Evolutionary conservation across 495 filamentous ascomycete genomes (phyloP), one percentile per base, ranked within the genome.

Genomic region (Talaromyces wortmannii): DNA sequence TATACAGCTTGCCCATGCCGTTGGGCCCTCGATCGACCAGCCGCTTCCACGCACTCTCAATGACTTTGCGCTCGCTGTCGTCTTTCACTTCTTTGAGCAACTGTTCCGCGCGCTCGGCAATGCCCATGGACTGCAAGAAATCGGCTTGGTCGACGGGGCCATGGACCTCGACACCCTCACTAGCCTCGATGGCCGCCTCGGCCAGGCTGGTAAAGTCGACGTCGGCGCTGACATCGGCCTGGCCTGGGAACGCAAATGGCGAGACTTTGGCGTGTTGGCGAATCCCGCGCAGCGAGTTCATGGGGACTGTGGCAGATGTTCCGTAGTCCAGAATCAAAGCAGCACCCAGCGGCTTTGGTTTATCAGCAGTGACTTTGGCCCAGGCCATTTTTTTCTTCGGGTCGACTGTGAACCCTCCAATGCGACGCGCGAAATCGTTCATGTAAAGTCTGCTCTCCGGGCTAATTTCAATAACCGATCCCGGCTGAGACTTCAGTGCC

Each of bases 261-360:
- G 84, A 87, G 32, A 94, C 86, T 12, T 71, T 80, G 11, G 72
- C 64, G 68, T 98, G 94, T 8, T 70, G 64, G 40, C 83, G 76
- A 67, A 98, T 96, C 11, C 94, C 94, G 30, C 94, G 88, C 10
- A 98, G 77, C 0, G 89, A 91, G 75, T 92, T 92, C 31, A 84
- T 75, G 0, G 94, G 94, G 48, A 97, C 85, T 0, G 87, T 87
- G 49, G 79, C 74, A 17, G 80, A 55, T 2, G 92, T 89, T 2
- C 94, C 94, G 73, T 97, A 98, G 72, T 98, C 94, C 55, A 98
- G 81, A 59, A 98, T 90, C 13, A 98, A 72, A 1, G 92, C 92
- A 12, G 90, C 91, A 48, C 94, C 94, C 3, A 84, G 87, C 6
- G 90, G 83, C 1, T 57, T 59, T 10, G 75, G 64, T 60, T 91